Evolutionary conservation across 352 stramenopile genomes (phyloP).

Genomic region (Pythium phragmitis): DNA sequence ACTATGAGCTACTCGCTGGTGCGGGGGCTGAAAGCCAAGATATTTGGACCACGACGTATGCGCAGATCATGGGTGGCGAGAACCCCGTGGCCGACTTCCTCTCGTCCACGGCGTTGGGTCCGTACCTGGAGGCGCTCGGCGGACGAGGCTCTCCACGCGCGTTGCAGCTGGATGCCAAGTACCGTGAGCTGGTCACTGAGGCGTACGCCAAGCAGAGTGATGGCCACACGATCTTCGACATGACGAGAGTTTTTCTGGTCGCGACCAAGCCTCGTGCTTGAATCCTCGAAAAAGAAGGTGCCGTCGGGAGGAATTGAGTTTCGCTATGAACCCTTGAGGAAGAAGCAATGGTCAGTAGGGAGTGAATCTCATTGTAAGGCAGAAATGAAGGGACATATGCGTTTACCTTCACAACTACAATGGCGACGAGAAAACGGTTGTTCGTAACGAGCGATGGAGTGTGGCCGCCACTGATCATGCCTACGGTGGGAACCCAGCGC

Average conservation of each 20-base stretch:
- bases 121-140: conserved; percentile 57
- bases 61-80: conserved; percentile 57
- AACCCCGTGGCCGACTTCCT: conserved; percentile 72
- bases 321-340: too few relatives aligned
- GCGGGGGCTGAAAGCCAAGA: conserved; percentile 31
- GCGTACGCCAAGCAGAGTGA: conserved; percentile 65
- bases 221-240: conserved; percentile 57
- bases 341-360: too few relatives aligned
- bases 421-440: too few relatives aligned
- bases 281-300: too few relatives aligned
- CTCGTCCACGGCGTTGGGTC: conserved; percentile 50
- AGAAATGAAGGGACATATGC: too few relatives aligned
- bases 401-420: too few relatives aligned
- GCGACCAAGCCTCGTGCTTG: conserved; percentile 32
- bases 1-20: conserved; percentile 48
- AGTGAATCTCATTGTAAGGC: too few relatives aligned
- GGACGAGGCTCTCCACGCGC: conserved; percentile 23
- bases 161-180: conserved; percentile 44
- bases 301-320: too few relatives aligned
- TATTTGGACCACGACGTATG: conserved; percentile 67
- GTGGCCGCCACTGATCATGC: too few relatives aligned
- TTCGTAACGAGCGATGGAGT: too few relatives aligned
- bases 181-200: conserved; percentile 43
- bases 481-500: too few relatives aligned
- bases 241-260: conserved; percentile 71